Conservation (phyloP, 257 asterid genomes). For the Jacaranda copaia region DNA sequence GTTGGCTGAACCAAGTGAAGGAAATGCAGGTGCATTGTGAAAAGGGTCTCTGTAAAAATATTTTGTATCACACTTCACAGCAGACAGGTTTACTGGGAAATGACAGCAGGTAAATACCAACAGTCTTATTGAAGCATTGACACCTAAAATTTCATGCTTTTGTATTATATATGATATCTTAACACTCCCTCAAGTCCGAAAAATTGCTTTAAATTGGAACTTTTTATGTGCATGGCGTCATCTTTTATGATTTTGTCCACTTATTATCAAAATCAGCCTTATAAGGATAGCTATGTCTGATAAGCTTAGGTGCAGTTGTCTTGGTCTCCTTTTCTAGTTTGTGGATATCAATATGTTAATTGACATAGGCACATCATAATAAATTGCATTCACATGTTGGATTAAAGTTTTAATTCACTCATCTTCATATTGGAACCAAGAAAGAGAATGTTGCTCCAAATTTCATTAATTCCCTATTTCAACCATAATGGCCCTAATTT, state of each 20-base stretch:
- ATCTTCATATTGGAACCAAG: not conserved
- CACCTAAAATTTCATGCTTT: not conserved
- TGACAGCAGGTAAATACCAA: conserved; percentile 43
- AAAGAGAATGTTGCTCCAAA: too few relatives aligned
- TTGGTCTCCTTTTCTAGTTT: not conserved
- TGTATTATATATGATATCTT: not conserved
- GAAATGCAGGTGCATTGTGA: conserved; percentile 91
- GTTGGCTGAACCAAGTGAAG: conserved; percentile 84
- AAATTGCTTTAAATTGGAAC: not conserved
- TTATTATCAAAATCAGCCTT: not conserved
- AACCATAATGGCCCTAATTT: not conserved
- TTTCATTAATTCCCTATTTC: too few relatives aligned
- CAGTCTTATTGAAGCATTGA: not conserved
- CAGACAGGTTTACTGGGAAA: conserved; percentile 42
- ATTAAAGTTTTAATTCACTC: not conserved
- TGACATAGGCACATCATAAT: not conserved
- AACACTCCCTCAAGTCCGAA: not conserved
- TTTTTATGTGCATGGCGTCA: not conserved
- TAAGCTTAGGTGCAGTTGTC: not conserved
- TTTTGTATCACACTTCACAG: conserved; percentile 40
- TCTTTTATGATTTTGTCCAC: not conserved
- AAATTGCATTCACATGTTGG: not conserved
- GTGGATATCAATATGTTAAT: not conserved
- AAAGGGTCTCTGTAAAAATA: conserved; percentile 57
- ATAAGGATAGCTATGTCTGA: not conserved